A percentile compares a stretch with the other conserved stretches of the same genome.
Evolutionary conservation across 768 basidiomycete species (phyloP).

Genomic region (Pleurotus citrinopileatus): DNA sequence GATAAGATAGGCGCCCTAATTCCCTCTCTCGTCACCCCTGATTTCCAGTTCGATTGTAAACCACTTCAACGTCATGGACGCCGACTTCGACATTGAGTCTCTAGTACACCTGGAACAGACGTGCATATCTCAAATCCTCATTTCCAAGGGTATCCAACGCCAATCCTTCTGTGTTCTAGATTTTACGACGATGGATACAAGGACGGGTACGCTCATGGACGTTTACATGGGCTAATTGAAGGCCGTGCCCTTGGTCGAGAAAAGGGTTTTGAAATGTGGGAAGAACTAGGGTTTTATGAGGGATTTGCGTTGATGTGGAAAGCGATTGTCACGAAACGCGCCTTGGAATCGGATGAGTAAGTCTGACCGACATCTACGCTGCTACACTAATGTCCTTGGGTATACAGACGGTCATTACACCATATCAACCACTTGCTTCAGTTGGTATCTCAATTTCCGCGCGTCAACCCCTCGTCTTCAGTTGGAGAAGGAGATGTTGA

Average conservation of each 20-base stretch:
- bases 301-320: slow-evolving; percentile 79
- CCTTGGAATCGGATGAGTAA: slow-evolving; percentile 43
- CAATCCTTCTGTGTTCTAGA: too few species aligned
- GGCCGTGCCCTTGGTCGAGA: slow-evolving; percentile 86
- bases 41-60: too few species aligned
- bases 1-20: too few species aligned
- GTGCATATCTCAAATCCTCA: slow-evolving; percentile 40
- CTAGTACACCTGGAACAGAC: slow-evolving; percentile 64
- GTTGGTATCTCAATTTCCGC: slow-evolving; percentile 75
- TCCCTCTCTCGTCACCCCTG: too few species aligned
- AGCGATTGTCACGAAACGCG: slow-evolving; percentile 41
- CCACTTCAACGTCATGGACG: neutral
- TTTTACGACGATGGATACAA: slow-evolving; percentile 80
- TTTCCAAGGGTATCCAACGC: too few species aligned
- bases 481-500: slow-evolving; percentile 50
- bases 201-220: slow-evolving; percentile 81
- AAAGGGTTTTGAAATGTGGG: slow-evolving; percentile 96
- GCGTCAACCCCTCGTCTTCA: slow-evolving; percentile 60
- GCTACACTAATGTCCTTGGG: too few species aligned
- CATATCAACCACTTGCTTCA: slow-evolving; percentile 71
- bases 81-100: slow-evolving; percentile 54
- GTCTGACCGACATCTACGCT: too few species aligned
- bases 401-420: slow-evolving; percentile 56
- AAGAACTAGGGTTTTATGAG: slow-evolving; percentile 92
- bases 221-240: slow-evolving; percentile 87